Evolutionary conservation across 805 yeast species (phyloP), one percentile per base, ranked within the genome.

Genomic region (Wickerhamomyces canadensis): DNA sequence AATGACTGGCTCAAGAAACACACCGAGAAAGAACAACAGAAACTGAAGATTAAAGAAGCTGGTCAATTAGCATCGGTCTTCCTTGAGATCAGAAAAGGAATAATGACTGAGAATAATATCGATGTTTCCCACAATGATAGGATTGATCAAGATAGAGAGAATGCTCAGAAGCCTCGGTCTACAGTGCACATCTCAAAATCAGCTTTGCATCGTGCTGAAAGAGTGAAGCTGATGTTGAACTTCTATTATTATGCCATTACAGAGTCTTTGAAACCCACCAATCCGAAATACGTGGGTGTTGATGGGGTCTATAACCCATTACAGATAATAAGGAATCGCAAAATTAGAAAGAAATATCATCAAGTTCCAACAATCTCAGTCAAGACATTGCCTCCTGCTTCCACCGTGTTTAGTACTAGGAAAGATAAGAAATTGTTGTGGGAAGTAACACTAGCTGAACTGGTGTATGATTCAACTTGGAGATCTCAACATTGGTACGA

Each of bases 251-350:
- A 45, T 25, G 38, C 54, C 1, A 15, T 55, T 10, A 45, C 48
- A 22, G 55, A 53, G 18, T 27, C 43, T 0, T 54, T 47, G 27
- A 52, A 42, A 27, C 22, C 33, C 1, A 35, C 39, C 11, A 39
- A 41, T 23, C 42, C 48, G 3, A 37, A 37, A 30, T 51, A 42
- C 32, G 34, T 67, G 2, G 75, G 74, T 2, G 72, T 82, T 3
- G 86, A 79, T 38, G 84, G 81, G 3, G 71, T 74, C 4, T 87
- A 80, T 63, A 87, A 87, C 53, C 96, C 96, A 4, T 62, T 87
- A 31, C 95, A 85, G 58, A 71, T 80, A n/a, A 76, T 87, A 19
- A 63, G 96, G 39, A 82, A 86, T 58, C 67, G 95, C 40, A 68
- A 67, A 47, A 54, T 80, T 4, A 58, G 84, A 36, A 68, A 70